These are phyloP conservation scores for Hypoxylon sp. DNA, from an alignment of 2,329 filamentous ascomycete genomes.

Conservation along the genomic window DNA sequence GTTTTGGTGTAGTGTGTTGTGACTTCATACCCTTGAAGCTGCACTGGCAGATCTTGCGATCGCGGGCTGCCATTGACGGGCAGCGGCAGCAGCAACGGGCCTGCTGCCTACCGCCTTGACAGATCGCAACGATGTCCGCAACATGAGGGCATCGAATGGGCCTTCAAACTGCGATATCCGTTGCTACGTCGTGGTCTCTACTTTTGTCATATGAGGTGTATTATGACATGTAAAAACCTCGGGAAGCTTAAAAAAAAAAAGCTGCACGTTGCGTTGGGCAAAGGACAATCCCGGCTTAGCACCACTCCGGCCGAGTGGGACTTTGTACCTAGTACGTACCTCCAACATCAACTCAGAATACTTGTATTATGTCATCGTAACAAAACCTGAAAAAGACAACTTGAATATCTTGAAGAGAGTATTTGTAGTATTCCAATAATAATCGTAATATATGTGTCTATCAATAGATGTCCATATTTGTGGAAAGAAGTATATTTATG, in stretches of 20 bases:
- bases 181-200: slow-evolving; percentile 43
- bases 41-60: slow-evolving; percentile 57
- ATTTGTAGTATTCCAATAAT: too few relatives aligned
- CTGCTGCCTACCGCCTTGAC: slow-evolving; percentile 71
- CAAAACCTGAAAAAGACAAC: neutral
- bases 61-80: slow-evolving; percentile 72
- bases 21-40: slow-evolving; percentile 59
- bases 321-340: slow-evolving; percentile 17
- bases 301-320: slow-evolving; percentile 36
- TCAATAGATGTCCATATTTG: too few relatives aligned
- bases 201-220: slow-evolving; percentile 43
- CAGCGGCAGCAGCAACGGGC: slow-evolving; percentile 67
- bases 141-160: slow-evolving; percentile 70
- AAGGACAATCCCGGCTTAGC: slow-evolving; percentile 39
- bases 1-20: slow-evolving; percentile 2
- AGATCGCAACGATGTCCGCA: slow-evolving; percentile 78
- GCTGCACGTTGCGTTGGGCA: slow-evolving; percentile 39
- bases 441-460: too few relatives aligned
- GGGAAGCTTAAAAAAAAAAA: slow-evolving; percentile 43
- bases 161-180: slow-evolving; percentile 49
- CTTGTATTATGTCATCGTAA: slow-evolving; percentile 19
- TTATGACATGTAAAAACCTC: slow-evolving; percentile 53
- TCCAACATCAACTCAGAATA: neutral
- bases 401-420: too few relatives aligned
- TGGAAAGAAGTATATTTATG: neutral